Percentiles rank a stretch among this genome's conserved stretches.
Evolutionary conservation across 345 rosid species (phyloP).

Genomic region (Boechera divaricarpa): DNA sequence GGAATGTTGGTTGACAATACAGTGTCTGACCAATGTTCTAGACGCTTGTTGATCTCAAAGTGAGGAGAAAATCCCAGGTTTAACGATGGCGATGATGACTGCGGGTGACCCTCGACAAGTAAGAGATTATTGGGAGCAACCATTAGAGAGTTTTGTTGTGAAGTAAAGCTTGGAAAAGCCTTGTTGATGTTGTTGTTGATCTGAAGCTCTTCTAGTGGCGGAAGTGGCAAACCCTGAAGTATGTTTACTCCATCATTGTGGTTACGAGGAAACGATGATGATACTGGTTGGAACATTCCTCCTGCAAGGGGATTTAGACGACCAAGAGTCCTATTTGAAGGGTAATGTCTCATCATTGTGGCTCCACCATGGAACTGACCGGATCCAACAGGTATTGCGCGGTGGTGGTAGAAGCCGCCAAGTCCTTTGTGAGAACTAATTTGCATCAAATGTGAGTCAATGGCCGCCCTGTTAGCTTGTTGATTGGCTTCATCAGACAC

Average conservation of each 20-base stretch:
- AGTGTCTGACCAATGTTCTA: constrained; percentile 57
- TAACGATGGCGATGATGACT: constrained; percentile 46
- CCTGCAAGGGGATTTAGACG: constrained; percentile 63
- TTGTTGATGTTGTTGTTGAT: constrained; percentile 29
- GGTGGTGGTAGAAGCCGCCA: constrained; percentile 51
- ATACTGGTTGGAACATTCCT: constrained; percentile 53
- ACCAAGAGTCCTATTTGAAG: constrained; percentile 60
- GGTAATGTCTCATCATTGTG: constrained; percentile 52
- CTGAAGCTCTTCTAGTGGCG: constrained; percentile 58
- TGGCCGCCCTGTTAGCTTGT: constrained; percentile 43
- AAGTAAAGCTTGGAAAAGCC: constrained; percentile 25
- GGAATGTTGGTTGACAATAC: constrained; percentile 40
- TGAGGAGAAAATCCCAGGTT: constrained; percentile 26
- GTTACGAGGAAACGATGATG: constrained; percentile 42
- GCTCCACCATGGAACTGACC: constrained; percentile 57
- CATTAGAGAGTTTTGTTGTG: constrained; percentile 47
- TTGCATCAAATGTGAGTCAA: constrained; percentile 64
- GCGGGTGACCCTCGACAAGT: constrained; percentile 51
- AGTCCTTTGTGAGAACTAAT: constrained; percentile 58
- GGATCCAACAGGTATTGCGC: constrained; percentile 49
- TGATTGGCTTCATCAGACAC: constrained; percentile 41
- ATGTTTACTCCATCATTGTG: constrained; percentile 41
- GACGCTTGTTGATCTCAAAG: constrained; percentile 47
- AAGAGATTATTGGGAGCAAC: constrained; percentile 48
- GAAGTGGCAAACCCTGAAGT: constrained; percentile 43